Conservation (phyloP, 495 filamentous ascomycete genomes). For the Penicillium goetzii region DNA sequence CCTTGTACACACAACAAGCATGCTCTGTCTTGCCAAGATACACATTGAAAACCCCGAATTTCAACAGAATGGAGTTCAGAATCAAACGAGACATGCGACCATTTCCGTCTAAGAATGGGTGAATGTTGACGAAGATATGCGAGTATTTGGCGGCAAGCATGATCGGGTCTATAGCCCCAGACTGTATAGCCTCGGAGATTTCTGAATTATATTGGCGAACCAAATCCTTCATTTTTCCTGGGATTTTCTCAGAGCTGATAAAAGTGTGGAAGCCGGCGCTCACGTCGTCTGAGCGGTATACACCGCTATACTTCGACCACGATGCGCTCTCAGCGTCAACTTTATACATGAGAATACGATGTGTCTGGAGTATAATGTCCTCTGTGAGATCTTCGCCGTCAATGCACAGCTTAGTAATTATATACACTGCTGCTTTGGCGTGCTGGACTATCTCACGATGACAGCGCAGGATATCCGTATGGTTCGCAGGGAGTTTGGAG, state of each 20-base stretch:
- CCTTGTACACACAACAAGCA: background rate
- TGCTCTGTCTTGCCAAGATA: background rate
- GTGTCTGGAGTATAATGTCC: conserved; percentile 36
- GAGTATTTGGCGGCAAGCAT: background rate
- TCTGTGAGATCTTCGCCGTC: conserved; percentile 29
- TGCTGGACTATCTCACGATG: conserved; percentile 41
- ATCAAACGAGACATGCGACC: background rate
- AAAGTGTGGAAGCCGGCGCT: background rate
- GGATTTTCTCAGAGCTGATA: background rate
- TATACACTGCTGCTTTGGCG: conserved; percentile 32
- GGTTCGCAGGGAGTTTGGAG: background rate
- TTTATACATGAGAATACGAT: conserved; percentile 31
- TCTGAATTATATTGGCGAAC: background rate
- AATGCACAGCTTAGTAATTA: conserved; percentile 29
- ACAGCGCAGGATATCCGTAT: conserved; percentile 20
- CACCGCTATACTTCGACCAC: background rate
- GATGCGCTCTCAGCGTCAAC: background rate
- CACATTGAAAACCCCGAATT: background rate
- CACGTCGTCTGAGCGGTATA: background rate
- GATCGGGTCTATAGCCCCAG: background rate
- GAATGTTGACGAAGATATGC: background rate
- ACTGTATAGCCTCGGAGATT: background rate
- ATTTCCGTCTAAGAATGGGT: background rate
- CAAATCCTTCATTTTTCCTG: background rate
- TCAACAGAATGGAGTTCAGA: background rate